Conservation (phyloP, 345 rosid species). For the Brassica cretica region DNA sequence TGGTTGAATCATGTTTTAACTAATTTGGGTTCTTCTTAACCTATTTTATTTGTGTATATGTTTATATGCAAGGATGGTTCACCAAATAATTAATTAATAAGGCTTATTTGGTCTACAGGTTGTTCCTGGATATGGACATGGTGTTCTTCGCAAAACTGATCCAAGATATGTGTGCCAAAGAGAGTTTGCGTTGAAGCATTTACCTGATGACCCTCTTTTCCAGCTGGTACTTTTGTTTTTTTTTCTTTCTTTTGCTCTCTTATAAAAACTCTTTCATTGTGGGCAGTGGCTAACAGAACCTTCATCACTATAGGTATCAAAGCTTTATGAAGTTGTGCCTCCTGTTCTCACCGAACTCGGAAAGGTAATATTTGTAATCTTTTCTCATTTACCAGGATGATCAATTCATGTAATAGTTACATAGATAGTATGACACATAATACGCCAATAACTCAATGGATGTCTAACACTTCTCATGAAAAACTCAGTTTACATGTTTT, state of each 20-base stretch:
- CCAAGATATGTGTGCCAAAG: slow-evolving; percentile 95
- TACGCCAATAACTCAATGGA: slow-evolving; percentile 1
- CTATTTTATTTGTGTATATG: not conserved
- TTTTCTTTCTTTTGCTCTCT: not conserved
- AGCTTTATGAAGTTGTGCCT: slow-evolving; percentile 97
- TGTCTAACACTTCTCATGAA: not conserved
- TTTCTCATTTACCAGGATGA: not conserved
- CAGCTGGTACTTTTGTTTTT: slow-evolving; percentile 60
- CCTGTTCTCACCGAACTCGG: slow-evolving; percentile 89
- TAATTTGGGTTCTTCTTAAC: slow-evolving; percentile 1
- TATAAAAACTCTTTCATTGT: not conserved
- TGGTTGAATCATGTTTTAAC: slow-evolving; percentile 1
- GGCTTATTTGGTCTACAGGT: slow-evolving; percentile 50
- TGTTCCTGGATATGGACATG: slow-evolving; percentile 98
- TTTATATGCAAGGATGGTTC: not conserved
- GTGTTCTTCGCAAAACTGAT: slow-evolving; percentile 94
- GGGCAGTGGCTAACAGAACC: slow-evolving; percentile 28
- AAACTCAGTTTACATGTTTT: not conserved
- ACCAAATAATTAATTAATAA: slow-evolving; percentile 1
- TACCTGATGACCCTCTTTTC: slow-evolving; percentile 93
- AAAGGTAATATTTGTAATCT: slow-evolving; percentile 50
- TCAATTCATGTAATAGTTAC: slow-evolving; percentile 1
- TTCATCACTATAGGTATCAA: slow-evolving; percentile 68
- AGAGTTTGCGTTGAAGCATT: slow-evolving; percentile 97
- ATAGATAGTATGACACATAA: not conserved